Base-by-base conservation (phyloP, 2,329 filamentous ascomycete genomes). In the Penicillium sp. region DNA sequence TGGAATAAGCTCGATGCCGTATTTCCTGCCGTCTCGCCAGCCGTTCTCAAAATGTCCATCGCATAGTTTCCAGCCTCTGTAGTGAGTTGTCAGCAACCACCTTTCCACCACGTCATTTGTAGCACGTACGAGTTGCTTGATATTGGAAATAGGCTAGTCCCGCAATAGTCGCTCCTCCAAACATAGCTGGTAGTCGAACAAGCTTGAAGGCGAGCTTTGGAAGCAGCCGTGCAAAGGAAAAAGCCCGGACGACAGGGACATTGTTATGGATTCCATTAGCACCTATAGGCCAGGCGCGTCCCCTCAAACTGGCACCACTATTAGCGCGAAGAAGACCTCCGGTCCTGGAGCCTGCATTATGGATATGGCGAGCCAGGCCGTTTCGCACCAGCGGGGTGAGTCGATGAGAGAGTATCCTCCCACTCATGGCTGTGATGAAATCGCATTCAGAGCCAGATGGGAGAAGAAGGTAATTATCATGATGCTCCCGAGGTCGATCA, bases 131-230 rank as follows among this genome's bases (percentile, higher is more conserved):
- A 55, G 88, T 87, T 61, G 95, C 93, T 76, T 99, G 95, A 73
- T 99, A 98, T 73, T 99, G 95, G 48, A 99, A 79, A 83, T 96
- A 99, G 26, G 92, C 92, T 57, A 96, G 79, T 3, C 90, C 90
- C 14, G 91, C 93, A 63, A 99, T 85, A 69, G 92, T 90, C 47
- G 93, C 84, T 43, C 91, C 92, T 43, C 93, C 95, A 68, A 96
- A 93, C 79, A 97, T 89, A 56, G 95, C 95, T 21, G 95, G 95
- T 53, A 96, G 81, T 55, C 92, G 86, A 35, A 88, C 84, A 66
- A 99, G 89, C 79, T 97, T 99, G 70, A 95, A 77, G n/a, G 95
- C 87, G 50, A 99, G 82, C 72, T 91, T 93, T 2, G 96, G 96
- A 31, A 99, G 79, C 13, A 82, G 80, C 45, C 86, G 78, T n/a